Percentiles rank a stretch among this genome's conserved stretches.
phyloP scores from a whole-genome alignment of 495 filamentous ascomycete genomes.

The Neurospora sp. region DNA sequence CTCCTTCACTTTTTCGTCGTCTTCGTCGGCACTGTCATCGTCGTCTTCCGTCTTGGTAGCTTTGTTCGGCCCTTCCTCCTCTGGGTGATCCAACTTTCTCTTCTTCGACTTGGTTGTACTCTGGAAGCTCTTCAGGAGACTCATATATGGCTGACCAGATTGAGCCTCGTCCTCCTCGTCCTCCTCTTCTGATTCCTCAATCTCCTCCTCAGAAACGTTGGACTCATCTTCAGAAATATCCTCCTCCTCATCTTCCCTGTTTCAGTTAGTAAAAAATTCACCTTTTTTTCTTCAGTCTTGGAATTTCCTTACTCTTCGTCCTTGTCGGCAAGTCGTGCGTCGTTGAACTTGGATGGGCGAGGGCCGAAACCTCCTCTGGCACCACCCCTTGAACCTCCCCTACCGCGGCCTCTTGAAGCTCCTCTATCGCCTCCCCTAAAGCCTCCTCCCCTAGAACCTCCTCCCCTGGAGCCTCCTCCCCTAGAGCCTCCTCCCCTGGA shows the following conservation, averaged over 20 bases:
- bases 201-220: constrained; percentile 33
- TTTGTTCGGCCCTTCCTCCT: constrained; percentile 3
- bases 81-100: constrained; percentile 48
- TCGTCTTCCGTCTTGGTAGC: constrained; percentile 6
- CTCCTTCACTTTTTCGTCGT: constrained; percentile 12
- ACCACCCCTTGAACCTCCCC: constrained; percentile 12
- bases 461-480: constrained; percentile 9
- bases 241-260: constrained; percentile 11
- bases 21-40: constrained; percentile 4
- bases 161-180: constrained; percentile 27
- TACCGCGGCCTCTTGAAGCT: constrained; percentile 15
- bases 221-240: constrained; percentile 17
- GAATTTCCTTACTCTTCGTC: constrained; percentile 22
- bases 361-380: constrained; percentile 25
- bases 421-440: constrained; percentile 15
- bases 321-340: constrained; percentile 23
- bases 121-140: constrained; percentile 56
- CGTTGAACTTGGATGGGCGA: constrained; percentile 27
- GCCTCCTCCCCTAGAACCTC: constrained; percentile 8
- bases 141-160: constrained; percentile 47
- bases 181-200: constrained; percentile 26
- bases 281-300: not conserved
- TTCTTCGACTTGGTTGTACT: constrained; percentile 52
- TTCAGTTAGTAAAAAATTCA: not conserved
- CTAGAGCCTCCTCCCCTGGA: constrained; percentile 1